Percentiles rank a stretch among this genome's conserved stretches.
phyloP scores from a whole-genome alignment of 495 filamentous ascomycete genomes.

The Talaromyces proteolyticus region DNA sequence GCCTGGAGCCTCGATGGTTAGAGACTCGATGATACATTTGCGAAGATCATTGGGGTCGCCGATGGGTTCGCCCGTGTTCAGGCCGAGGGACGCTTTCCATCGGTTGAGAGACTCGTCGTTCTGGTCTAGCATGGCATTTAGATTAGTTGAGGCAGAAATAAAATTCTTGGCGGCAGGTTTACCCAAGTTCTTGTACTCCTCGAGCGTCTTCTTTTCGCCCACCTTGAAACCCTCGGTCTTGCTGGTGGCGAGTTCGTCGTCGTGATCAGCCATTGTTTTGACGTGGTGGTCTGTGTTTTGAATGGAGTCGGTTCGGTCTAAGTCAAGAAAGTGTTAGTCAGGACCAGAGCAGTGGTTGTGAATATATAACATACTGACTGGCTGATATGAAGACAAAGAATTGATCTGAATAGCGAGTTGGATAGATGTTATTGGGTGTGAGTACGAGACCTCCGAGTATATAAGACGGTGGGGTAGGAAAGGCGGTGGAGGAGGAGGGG shows the following conservation, averaged over 20 bases:
- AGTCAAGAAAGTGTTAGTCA: too few relatives aligned
- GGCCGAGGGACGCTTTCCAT: slow-evolving; percentile 93
- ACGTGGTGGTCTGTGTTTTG: too few relatives aligned
- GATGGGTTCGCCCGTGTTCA: slow-evolving; percentile 59
- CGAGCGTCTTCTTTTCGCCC: slow-evolving; percentile 94
- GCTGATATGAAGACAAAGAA: too few relatives aligned
- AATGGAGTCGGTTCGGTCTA: too few relatives aligned
- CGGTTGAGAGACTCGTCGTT: slow-evolving; percentile 90
- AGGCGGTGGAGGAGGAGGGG: slow-evolving; percentile 42
- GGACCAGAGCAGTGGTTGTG: slow-evolving; percentile 4
- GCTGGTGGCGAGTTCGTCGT: slow-evolving; percentile 83
- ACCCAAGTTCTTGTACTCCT: slow-evolving; percentile 91
- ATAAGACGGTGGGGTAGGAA: slow-evolving; percentile 37
- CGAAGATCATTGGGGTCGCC: slow-evolving; percentile 69
- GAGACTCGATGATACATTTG: slow-evolving; percentile 82
- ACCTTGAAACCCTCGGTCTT: slow-evolving; percentile 94
- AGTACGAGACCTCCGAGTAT: too few relatives aligned
- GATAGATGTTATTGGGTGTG: slow-evolving; percentile 10
- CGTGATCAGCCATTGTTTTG: slow-evolving; percentile 62
- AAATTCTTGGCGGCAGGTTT: slow-evolving; percentile 26
- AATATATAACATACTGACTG: too few relatives aligned
- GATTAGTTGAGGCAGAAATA: not conserved
- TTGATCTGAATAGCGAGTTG: not conserved
- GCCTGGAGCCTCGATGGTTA: slow-evolving; percentile 75
- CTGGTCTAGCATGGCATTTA: slow-evolving; percentile 33